phyloP scores from a whole-genome alignment of 768 basidiomycete genomes.

The Thelephora ganbajun region DNA sequence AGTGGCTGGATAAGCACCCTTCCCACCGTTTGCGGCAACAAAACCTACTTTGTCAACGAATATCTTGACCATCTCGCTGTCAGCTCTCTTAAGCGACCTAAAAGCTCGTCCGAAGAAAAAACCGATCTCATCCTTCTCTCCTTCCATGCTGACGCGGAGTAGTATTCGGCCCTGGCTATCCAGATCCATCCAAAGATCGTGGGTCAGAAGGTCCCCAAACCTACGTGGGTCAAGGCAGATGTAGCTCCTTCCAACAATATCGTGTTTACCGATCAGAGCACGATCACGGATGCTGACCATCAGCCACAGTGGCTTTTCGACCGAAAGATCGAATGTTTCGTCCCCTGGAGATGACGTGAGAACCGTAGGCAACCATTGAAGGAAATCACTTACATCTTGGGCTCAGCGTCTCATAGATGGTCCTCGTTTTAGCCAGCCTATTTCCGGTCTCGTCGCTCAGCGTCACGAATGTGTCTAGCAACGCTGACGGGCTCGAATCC shows the following conservation, averaged over 20 bases:
- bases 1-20: not conserved
- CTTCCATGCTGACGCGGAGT: constrained; percentile 92
- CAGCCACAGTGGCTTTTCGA: constrained; percentile 89
- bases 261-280: constrained; percentile 83
- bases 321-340: constrained; percentile 90
- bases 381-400: constrained; percentile 64
- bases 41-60: constrained; percentile 87
- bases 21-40: not conserved
- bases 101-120: constrained; percentile 97
- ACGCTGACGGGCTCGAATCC: constrained; percentile 66
- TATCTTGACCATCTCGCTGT: constrained; percentile 88
- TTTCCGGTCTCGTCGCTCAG: constrained; percentile 87
- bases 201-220: constrained; percentile 79
- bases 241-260: constrained; percentile 83
- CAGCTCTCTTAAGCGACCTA: constrained; percentile 82
- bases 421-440: constrained; percentile 86
- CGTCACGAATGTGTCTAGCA: constrained; percentile 84
- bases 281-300: constrained; percentile 93
- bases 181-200: constrained; percentile 86
- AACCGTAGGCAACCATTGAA: constrained; percentile 3
- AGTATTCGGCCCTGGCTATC: constrained; percentile 78
- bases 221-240: constrained; percentile 82
- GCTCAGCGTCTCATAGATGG: constrained; percentile 79
- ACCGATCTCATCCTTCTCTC: constrained; percentile 94
- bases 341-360: constrained; percentile 53